A percentile compares a stretch with the other conserved stretches of the same genome.
Evolutionary conservation across 1,284 basidiomycete genomes (phyloP).

Genomic region (Salmacisia buchloeana): DNA sequence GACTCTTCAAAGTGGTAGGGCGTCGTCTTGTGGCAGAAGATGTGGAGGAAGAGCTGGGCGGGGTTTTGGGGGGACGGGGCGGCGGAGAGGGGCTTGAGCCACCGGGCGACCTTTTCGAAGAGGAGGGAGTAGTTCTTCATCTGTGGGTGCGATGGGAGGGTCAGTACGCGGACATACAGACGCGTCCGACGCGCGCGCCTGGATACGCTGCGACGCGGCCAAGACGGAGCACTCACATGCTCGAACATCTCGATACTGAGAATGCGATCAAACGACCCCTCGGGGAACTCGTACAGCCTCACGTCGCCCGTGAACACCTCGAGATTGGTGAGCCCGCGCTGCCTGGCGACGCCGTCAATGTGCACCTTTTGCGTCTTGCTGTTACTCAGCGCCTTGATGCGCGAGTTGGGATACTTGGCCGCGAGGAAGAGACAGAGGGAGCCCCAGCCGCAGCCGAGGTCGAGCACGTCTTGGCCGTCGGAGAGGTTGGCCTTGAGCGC

Average conservation of each 20-base stretch:
- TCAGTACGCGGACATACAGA: not conserved
- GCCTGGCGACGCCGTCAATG: slow-evolving; percentile 61
- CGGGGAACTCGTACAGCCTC: slow-evolving; percentile 62
- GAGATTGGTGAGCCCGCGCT: slow-evolving; percentile 60
- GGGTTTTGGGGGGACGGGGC: slow-evolving; percentile 46
- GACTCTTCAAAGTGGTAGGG: slow-evolving; percentile 68
- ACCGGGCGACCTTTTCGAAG: slow-evolving; percentile 64
- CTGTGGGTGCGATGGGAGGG: not conserved
- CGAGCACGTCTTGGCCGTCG: slow-evolving; percentile 65
- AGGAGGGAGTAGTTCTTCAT: slow-evolving; percentile 59
- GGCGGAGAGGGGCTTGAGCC: slow-evolving; percentile 58
- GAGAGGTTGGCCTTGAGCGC: slow-evolving; percentile 63
- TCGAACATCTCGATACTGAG: slow-evolving; percentile 78
- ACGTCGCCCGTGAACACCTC: slow-evolving; percentile 67
- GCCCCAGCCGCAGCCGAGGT: slow-evolving; percentile 74
- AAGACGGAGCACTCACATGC: slow-evolving; percentile 63
- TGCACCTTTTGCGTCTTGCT: slow-evolving; percentile 66
- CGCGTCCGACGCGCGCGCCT: not conserved
- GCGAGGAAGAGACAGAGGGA: slow-evolving; percentile 67
- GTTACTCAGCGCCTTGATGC: slow-evolving; percentile 66
- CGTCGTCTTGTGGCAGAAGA: slow-evolving; percentile 62
- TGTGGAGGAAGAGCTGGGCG: slow-evolving; percentile 66
- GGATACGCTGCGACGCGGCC: no score
- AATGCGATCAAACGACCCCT: slow-evolving; percentile 62
- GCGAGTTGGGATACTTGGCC: slow-evolving; percentile 67